Evolutionary conservation across 495 filamentous ascomycete genomes (phyloP), one percentile per base, ranked within the genome.

Genomic region (Annulohypoxylon nitens): DNA sequence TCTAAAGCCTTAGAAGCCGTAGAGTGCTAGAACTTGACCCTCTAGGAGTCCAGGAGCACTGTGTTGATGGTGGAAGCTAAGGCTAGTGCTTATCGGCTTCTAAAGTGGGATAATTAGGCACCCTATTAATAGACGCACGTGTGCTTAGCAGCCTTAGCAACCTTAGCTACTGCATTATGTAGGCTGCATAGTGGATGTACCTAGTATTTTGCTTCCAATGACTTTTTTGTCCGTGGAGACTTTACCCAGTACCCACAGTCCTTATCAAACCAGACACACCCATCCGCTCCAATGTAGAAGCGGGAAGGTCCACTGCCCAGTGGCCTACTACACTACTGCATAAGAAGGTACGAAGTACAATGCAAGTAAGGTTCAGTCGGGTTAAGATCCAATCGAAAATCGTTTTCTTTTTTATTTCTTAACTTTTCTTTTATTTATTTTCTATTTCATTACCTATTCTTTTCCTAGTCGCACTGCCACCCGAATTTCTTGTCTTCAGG

Each of bases 391-490:
- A 57, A 57, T 57, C 26, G 30, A 55, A 34, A 8, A 55, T 4
- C 23, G 12, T 18, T 16, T 26, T 33, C 12, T 55, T 34, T 33
- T 55, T 55, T 55, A 16, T 55, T 33, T 34, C 20, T 23, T 23
- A 1, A 23, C 20, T 23, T 14, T 55, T 14, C 18, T 14, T 34
- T 20, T 37, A 12, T n/a, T 30, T 2, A 30, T 4, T 4, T 57
- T 37, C 16, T 57, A 37, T 26, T 16, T 39, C 9, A 9, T 12
- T 10, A 39, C 3, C 1, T 3, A 39, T 39, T 16, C 33, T 60
- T 70, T 39, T 16, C 14, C 59, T 70, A 70, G 43, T 70, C 61
- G 67, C 61, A 70, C 67, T 59, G 67, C 67, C 61, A 70, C 53
- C 7, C 7, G 26, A 47, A 62, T 61, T 47, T 20, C 4, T 61